Percentiles rank a stretch among this genome's conserved stretches.
These are phyloP conservation scores for Hygrocybe coccinea DNA, from an alignment of 768 basidiomycete species.

Conservation along the genomic window DNA sequence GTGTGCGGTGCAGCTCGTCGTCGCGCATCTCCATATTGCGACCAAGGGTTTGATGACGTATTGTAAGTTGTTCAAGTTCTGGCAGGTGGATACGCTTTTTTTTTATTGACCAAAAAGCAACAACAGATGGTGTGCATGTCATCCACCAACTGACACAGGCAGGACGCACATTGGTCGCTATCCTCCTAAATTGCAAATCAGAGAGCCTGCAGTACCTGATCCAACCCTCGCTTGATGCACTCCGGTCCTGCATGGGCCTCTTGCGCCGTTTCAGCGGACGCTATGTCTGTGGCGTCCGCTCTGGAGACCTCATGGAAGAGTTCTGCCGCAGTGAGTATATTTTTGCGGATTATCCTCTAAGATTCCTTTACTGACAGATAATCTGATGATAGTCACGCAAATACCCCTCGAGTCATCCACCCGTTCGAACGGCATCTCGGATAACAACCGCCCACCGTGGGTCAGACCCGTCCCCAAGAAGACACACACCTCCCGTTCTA, in stretches of 20 bases:
- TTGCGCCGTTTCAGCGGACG: conserved; percentile 83
- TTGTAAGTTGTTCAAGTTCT: conserved; percentile 66
- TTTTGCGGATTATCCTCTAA: background rate
- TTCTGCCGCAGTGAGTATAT: conserved; percentile 74
- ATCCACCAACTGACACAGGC: conserved; percentile 95
- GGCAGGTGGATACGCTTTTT: too few relatives aligned
- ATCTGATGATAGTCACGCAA: conserved; percentile 55
- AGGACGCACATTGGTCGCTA: conserved; percentile 82
- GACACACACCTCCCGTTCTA: conserved; percentile 41
- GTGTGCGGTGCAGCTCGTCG: conserved; percentile 76
- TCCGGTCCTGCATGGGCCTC: conserved; percentile 85
- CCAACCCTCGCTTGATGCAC: conserved; percentile 75
- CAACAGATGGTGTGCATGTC: conserved; percentile 86
- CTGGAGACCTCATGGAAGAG: conserved; percentile 91
- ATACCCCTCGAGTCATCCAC: conserved; percentile 75
- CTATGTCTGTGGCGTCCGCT: conserved; percentile 87
- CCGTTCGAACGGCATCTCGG: conserved; percentile 43
- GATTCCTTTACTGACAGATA: conserved; percentile 6
- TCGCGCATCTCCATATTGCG: conserved; percentile 78
- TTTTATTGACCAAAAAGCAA: too few relatives aligned
- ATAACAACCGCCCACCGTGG: conserved; percentile 71
- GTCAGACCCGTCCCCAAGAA: conserved; percentile 84
- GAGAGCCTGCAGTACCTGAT: conserved; percentile 71
- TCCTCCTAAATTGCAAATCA: conserved; percentile 84
- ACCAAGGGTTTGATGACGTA: conserved; percentile 92